These are phyloP conservation scores for Solanum clarkiae DNA, from an alignment of 257 asterid species.

Conservation along the genomic window DNA sequence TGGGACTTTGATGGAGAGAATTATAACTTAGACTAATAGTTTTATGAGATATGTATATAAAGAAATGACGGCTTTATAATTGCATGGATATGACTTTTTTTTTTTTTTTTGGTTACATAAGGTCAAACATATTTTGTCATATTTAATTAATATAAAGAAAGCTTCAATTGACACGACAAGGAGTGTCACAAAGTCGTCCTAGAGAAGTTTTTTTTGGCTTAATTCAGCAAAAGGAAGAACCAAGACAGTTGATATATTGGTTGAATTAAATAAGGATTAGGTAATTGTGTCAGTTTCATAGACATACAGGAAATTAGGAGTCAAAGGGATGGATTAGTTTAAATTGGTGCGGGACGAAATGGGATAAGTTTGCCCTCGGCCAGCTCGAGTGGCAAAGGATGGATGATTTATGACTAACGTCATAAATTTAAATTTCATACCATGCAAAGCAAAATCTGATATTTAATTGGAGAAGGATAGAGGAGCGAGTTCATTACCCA, in stretches of 20 bases:
- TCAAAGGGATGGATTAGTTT: neutral
- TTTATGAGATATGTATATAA: neutral
- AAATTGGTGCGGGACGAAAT: neutral
- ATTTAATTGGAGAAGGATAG: no score
- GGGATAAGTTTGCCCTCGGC: no score
- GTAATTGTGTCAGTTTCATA: neutral
- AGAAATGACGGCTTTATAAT: neutral
- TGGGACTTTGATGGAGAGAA: neutral
- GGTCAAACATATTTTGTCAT: constrained; percentile 1
- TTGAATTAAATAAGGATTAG: neutral
- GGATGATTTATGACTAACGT: no score
- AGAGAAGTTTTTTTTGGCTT: neutral
- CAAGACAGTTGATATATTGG: neutral
- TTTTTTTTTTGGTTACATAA: neutral
- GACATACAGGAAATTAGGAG: no score
- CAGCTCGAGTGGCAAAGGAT: no score
- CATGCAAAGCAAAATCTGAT: no score
- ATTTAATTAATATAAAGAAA: neutral
- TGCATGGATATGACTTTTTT: neutral
- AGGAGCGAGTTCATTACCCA: no score
- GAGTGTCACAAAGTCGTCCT: neutral
- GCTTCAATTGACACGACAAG: constrained; percentile 6
- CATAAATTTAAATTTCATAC: no score
- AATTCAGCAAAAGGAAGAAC: neutral
- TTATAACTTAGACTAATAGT: neutral